Evolutionary conservation across 2,329 filamentous ascomycete genomes (phyloP).

Genomic region (Pseudopithomyces chartarum): DNA sequence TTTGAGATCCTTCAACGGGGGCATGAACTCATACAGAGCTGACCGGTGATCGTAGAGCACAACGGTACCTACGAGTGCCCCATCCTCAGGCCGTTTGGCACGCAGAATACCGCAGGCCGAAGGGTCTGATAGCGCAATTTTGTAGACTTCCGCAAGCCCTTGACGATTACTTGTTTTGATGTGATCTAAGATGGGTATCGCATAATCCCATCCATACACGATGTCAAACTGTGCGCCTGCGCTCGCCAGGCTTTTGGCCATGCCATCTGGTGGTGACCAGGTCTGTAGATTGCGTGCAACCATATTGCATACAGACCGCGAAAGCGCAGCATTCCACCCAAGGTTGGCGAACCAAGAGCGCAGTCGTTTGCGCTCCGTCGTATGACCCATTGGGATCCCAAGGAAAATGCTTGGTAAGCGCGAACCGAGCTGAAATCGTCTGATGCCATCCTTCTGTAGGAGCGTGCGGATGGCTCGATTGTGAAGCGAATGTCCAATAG

Average conservation of each 20-base stretch:
- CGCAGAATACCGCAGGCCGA: conserved; percentile 80
- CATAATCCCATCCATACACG: conserved; percentile 78
- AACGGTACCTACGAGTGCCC: conserved; percentile 75
- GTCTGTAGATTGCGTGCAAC: conserved; percentile 71
- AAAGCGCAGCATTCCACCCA: conserved; percentile 79
- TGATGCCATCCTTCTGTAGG: conserved; percentile 71
- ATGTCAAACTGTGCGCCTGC: conserved; percentile 81
- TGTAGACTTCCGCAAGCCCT: conserved; percentile 80
- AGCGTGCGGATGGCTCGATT: conserved; percentile 80
- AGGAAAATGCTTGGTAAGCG: conserved; percentile 84
- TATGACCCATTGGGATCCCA: conserved; percentile 75
- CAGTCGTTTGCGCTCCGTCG: conserved; percentile 63
- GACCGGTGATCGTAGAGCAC: conserved; percentile 77
- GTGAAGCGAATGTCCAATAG: conserved; percentile 88
- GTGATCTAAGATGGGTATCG: conserved; percentile 74
- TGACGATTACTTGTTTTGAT: conserved; percentile 75
- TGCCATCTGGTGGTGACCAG: conserved; percentile 78
- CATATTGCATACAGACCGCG: conserved; percentile 71
- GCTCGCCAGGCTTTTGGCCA: conserved; percentile 73
- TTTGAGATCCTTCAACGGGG: conserved; percentile 65
- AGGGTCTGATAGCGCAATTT: conserved; percentile 71
- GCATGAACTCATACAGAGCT: conserved; percentile 70
- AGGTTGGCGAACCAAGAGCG: conserved; percentile 87
- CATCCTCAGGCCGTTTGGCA: conserved; percentile 72
- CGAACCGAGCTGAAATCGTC: conserved; percentile 80